phyloP scores from a whole-genome alignment of 352 stramenopile species.

The Phytophthora pseudosyringae region DNA sequence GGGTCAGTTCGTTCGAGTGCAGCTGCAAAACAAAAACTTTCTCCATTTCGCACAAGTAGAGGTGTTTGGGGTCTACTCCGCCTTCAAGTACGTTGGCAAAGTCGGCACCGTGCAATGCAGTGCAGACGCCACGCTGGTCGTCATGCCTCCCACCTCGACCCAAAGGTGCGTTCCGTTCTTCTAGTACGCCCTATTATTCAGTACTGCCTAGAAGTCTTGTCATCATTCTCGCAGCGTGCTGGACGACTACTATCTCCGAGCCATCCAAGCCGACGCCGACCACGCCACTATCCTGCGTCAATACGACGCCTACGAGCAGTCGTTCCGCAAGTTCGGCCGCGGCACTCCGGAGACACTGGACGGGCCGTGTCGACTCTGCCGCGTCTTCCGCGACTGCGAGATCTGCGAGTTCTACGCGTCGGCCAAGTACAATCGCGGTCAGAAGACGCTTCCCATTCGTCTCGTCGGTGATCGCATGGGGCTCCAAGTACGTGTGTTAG shows the following conservation, averaged over 20 bases:
- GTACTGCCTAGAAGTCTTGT: too few species aligned
- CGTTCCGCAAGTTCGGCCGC: slow-evolving; percentile 79
- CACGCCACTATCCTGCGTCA: slow-evolving; percentile 92
- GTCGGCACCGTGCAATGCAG: slow-evolving; percentile 82
- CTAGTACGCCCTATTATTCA: too few species aligned
- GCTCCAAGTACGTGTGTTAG: slow-evolving; percentile 42
- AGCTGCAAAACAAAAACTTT: slow-evolving; percentile 90
- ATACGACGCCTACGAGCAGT: slow-evolving; percentile 85
- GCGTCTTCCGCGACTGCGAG: slow-evolving; percentile 85
- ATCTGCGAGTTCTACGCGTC: slow-evolving; percentile 82
- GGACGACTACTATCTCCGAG: slow-evolving; percentile 88
- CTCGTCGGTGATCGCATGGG: slow-evolving; percentile 61
- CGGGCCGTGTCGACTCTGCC: slow-evolving; percentile 78
- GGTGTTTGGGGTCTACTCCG: slow-evolving; percentile 91
- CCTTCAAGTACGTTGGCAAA: slow-evolving; percentile 82
- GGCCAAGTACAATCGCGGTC: slow-evolving; percentile 34
- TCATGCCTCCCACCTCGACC: slow-evolving; percentile 76
- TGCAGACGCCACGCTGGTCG: slow-evolving; percentile 89
- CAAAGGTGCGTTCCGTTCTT: slow-evolving; percentile 47
- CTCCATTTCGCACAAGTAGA: slow-evolving; percentile 92
- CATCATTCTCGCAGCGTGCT: slow-evolving; percentile 39
- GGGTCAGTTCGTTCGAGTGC: slow-evolving; percentile 84
- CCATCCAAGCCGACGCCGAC: slow-evolving; percentile 90
- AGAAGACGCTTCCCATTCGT: slow-evolving; percentile 34
- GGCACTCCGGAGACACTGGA: slow-evolving; percentile 37